These are phyloP conservation scores for Teratosphaeria epicoccoides DNA, from an alignment of 2,329 filamentous ascomycete species.

Conservation along the genomic window DNA sequence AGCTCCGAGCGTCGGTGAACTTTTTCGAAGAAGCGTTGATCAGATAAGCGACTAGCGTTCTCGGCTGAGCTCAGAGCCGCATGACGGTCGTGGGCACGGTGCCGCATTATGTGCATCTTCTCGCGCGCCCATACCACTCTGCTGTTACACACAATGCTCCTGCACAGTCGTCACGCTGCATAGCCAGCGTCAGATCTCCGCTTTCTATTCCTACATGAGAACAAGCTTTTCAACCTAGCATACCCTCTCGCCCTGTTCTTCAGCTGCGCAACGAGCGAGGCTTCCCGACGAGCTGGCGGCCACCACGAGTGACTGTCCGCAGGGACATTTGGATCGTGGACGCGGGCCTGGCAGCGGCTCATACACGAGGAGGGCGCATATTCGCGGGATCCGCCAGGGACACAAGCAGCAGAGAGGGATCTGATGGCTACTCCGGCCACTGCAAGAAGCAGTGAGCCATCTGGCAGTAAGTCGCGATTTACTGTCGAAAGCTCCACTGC, in stretches of 20 bases:
- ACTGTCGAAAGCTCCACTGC: not conserved
- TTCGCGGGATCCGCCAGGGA: constrained; percentile 1
- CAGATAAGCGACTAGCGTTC: not conserved
- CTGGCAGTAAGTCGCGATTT: constrained; percentile 8
- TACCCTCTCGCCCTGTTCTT: not conserved
- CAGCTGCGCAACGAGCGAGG: not conserved
- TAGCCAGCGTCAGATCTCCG: not conserved
- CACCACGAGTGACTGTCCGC: not conserved
- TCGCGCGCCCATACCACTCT: not conserved
- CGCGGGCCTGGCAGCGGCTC: not conserved
- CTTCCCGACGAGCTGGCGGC: not conserved
- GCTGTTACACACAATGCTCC: not conserved
- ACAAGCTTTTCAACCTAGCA: too few relatives aligned
- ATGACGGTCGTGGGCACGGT: not conserved
- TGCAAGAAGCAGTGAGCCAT: constrained; percentile 15
- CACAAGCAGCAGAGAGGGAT: constrained; percentile 1
- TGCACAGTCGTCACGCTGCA: not conserved
- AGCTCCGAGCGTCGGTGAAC: not conserved
- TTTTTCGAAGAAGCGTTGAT: not conserved
- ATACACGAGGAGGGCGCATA: not conserved
- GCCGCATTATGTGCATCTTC: too few relatives aligned
- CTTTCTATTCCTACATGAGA: too few relatives aligned
- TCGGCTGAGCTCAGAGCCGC: not conserved
- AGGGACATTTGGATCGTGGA: not conserved
- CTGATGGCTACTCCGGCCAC: constrained; percentile 18